Evolutionary conservation across 164 flowering plant genomes (phyloP), one percentile per base, ranked within the genome.

Genomic region (Nymphaea colorata): DNA sequence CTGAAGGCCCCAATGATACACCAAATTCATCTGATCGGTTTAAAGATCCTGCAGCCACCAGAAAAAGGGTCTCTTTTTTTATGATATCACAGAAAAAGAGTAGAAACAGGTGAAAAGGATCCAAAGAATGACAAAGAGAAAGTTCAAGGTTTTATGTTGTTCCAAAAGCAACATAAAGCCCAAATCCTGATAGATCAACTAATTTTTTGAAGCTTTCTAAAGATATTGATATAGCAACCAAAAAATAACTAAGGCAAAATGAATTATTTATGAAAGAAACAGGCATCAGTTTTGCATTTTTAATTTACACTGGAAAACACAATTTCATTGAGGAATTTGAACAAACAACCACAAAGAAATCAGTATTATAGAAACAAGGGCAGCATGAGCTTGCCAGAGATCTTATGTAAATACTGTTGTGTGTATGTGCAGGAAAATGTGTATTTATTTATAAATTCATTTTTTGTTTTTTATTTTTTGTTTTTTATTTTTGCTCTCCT

Each of bases 1-100:
- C 94, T 4, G 85, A 65, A 68, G 83, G 76, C n/a, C 78, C 78
- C 4, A 83, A 68, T 59, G 87, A 71, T 68, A 71, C 66, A 57
- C 78, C 83, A 68, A 76, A 68, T 66, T 78, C 82, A 68, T 73
- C 74, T 43, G 57, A 65, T 64, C 60, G 43, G 67, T 62, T 74
- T 62, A 68, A 82, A 53, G 75, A 64, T 68, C 62, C 82, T 79
- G 69, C 6, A 59, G 44, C 16, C 66, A 70, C 45, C 25, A 2
- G 15, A 15, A 15, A 65, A 45, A 47, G 3, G 5, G 55, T 47
- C 53, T 45, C 55, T 6, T 14, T 47, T 47, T 47, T 14, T 47
- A 47, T 47, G 55, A 6, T 47, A 47, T 47, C 36, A 25, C 3
- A 14, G 12, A 47, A 47, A 2, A 47, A 7, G 7, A 2, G 12